Percentiles rank a stretch among this genome's conserved stretches.
Conservation (phyloP, 2,329 filamentous ascomycete species). For the Pseudogymnoascus pannorum region DNA sequence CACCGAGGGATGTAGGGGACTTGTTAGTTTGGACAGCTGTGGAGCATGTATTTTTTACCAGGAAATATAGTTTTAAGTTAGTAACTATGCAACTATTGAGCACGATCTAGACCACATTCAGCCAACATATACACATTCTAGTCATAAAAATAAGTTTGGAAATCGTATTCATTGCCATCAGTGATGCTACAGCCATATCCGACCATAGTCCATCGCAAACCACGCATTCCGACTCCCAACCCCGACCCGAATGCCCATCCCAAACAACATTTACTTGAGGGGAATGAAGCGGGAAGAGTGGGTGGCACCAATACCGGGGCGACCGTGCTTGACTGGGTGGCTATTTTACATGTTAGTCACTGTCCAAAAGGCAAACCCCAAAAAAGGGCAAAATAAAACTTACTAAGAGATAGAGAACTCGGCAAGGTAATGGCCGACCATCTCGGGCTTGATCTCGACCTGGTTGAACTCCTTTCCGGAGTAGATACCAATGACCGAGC, state of each 20-base stretch:
- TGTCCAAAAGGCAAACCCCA: not conserved
- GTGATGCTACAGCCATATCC: slow-evolving; percentile 9
- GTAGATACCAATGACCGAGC: slow-evolving; percentile 97
- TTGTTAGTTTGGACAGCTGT: not conserved
- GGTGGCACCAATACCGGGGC: slow-evolving; percentile 99
- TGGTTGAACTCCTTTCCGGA: slow-evolving; percentile 99
- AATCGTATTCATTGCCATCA: slow-evolving; percentile 8
- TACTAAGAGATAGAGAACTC: slow-evolving; percentile 99
- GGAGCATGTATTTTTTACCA: not conserved
- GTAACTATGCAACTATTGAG: not conserved
- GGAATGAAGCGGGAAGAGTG: slow-evolving; percentile 99
- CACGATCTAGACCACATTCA: not conserved
- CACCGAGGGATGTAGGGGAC: not conserved
- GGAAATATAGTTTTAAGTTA: not conserved
- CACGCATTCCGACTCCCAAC: slow-evolving; percentile 7
- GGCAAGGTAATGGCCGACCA: slow-evolving; percentile 98
- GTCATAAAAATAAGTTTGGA: not conserved
- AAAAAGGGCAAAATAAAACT: slow-evolving; percentile 40
- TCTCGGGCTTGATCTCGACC: slow-evolving; percentile 99
- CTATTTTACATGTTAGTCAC: slow-evolving; percentile 51
- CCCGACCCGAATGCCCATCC: not conserved
- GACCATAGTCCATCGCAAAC: slow-evolving; percentile 8
- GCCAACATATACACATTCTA: not conserved
- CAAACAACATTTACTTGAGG: slow-evolving; percentile 69
- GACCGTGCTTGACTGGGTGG: slow-evolving; percentile 99